A percentile compares a stretch with the other conserved stretches of the same genome.
phyloP scores from a whole-genome alignment of 345 rosid species.

The Geranium rotundifolium region DNA sequence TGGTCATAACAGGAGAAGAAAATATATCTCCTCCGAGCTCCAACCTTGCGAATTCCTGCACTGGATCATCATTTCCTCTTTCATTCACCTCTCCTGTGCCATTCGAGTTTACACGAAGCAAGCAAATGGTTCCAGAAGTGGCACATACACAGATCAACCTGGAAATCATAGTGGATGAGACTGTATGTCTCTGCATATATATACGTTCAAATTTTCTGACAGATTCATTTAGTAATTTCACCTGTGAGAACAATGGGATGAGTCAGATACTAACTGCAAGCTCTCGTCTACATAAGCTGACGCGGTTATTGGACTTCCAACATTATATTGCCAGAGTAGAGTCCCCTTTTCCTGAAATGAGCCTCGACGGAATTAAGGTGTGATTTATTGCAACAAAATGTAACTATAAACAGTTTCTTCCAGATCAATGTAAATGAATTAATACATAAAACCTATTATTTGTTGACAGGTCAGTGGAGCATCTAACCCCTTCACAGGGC shows the following conservation, averaged over 20 bases:
- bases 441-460: too few species aligned
- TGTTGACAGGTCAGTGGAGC: too few species aligned
- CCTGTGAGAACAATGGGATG: constrained; percentile 32
- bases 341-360: constrained; percentile 53
- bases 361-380: not conserved
- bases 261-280: constrained; percentile 24
- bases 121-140: constrained; percentile 44
- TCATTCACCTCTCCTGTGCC: constrained; percentile 12
- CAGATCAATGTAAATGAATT: not conserved
- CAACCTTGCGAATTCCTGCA: constrained; percentile 42
- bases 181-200: not conserved
- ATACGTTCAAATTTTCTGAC: not conserved
- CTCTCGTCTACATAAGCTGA: constrained; percentile 85
- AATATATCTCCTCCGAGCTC: constrained; percentile 61
- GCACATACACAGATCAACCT: constrained; percentile 75
- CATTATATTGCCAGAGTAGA: constrained; percentile 53
- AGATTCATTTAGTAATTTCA: constrained; percentile 8
- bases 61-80: constrained; percentile 16
- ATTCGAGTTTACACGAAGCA: constrained; percentile 36
- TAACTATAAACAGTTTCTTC: not conserved
- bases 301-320: constrained; percentile 68
- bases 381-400: not conserved
- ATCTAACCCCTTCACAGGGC: too few species aligned
- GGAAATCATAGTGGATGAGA: constrained; percentile 12
- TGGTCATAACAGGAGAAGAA: constrained; percentile 89